Conservation (phyloP, 192 early-diverging fungal genomes). For the Entomortierella lignicola region DNA sequence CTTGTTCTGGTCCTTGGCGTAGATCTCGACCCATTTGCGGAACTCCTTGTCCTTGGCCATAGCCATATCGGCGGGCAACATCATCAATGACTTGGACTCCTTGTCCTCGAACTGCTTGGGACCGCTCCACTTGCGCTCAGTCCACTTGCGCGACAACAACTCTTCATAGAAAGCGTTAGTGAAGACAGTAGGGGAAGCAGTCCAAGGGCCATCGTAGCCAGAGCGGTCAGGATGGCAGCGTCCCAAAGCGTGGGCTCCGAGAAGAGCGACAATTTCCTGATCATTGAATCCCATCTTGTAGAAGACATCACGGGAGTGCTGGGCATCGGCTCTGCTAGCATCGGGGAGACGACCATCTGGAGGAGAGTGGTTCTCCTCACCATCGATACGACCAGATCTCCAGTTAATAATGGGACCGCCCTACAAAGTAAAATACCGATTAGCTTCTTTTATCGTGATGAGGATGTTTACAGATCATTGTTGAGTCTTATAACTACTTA, state of each 20-base stretch:
- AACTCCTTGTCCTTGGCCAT: constrained; percentile 74
- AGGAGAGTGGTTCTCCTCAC: constrained; percentile 57
- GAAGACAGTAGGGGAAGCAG: constrained; percentile 86
- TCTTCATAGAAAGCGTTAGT: constrained; percentile 91
- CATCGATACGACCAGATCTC: constrained; percentile 74
- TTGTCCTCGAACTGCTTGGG: constrained; percentile 92
- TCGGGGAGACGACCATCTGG: constrained; percentile 87
- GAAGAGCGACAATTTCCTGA: constrained; percentile 84
- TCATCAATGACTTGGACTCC: constrained; percentile 69
- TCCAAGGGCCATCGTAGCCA: constrained; percentile 93
- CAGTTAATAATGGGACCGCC: constrained; percentile 83
- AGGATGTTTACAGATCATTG: not conserved
- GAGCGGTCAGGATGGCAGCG: constrained; percentile 80
- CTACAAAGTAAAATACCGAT: too few species aligned
- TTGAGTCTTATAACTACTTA: constrained; percentile 9
- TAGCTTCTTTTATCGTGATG: too few species aligned
- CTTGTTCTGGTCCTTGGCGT: constrained; percentile 85
- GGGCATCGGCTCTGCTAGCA: constrained; percentile 66
- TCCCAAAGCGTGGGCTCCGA: constrained; percentile 82
- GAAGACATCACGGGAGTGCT: constrained; percentile 82
- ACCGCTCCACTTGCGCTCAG: constrained; percentile 81
- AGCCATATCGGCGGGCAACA: constrained; percentile 80
- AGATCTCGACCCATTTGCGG: constrained; percentile 81
- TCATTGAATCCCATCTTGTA: constrained; percentile 79
- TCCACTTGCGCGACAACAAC: constrained; percentile 84